Base-by-base conservation (phyloP, 108 stramenopile species). In the Heterococcus sp. region DNA sequence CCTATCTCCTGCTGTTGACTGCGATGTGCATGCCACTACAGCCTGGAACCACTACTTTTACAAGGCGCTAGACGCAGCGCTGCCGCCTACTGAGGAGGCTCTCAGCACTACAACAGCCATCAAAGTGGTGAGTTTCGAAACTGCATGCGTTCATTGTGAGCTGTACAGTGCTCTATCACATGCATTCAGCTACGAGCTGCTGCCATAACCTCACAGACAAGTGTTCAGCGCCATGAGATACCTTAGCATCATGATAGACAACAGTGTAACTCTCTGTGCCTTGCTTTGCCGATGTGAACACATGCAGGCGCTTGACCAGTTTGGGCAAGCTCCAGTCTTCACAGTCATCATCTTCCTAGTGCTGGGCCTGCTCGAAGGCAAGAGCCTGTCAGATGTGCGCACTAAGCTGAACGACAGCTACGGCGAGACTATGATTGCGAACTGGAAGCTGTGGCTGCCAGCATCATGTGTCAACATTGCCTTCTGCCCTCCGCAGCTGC, bases 241-340 rank as follows among this genome's bases (percentile, higher is more conserved):
- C n/a, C n/a, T n/a, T n/a, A n/a, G n/a, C n/a, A n/a, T n/a, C n/a
- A n/a, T n/a, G n/a, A n/a, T n/a, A n/a, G n/a, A n/a, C n/a, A n/a
- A n/a, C n/a, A n/a, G n/a, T n/a, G n/a, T n/a, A n/a, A n/a, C n/a
- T n/a, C n/a, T n/a, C n/a, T n/a, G n/a, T n/a, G n/a, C n/a, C n/a
- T n/a, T n/a, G n/a, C n/a, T n/a, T n/a, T n/a, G n/a, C n/a, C n/a
- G n/a, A n/a, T n/a, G n/a, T n/a, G n/a, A n/a, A n/a, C n/a, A n/a
- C n/a, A n/a, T n/a, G n/a, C n/a, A 58, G 46, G 46, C 46, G 46
- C 46, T 96, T 75, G 95, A 96, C 87, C 95, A 96, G 87, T 92
- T 92, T 73, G 67, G 94, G n/a, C 82, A 96, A 75, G 94, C 95
- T 0, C 95, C 95, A 1, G 87, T 94, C 64, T 96, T 96, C 88